phyloP scores from a whole-genome alignment of 2,329 filamentous ascomycete species.

The Botrytis tulipae region DNA sequence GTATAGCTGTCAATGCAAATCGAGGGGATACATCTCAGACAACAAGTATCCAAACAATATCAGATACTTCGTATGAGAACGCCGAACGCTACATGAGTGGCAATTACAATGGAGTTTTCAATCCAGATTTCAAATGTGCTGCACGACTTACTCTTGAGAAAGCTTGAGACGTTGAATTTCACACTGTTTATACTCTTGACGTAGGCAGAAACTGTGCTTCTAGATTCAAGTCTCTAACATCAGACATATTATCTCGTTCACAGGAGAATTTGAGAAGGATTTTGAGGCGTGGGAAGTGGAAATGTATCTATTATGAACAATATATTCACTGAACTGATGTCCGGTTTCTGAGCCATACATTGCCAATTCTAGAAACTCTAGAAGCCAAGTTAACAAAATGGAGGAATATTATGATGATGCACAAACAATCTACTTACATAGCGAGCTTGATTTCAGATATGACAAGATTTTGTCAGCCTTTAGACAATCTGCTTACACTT shows the following conservation, averaged over 20 bases:
- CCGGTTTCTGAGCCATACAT: fast-evolving
- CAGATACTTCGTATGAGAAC: background rate
- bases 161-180: background rate
- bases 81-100: background rate
- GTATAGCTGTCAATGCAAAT: background rate
- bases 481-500: background rate
- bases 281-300: background rate
- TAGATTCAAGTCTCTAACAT: too few species aligned
- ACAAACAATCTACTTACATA: background rate
- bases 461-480: background rate
- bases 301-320: background rate
- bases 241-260: too few species aligned
- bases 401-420: background rate
- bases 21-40: background rate
- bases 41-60: background rate
- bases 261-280: background rate
- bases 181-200: background rate
- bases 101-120: background rate
- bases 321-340: too few species aligned
- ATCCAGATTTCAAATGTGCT: too few species aligned
- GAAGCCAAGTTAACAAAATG: background rate
- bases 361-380: background rate
- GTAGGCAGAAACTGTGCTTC: background rate
- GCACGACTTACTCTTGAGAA: background rate
- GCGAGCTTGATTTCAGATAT: background rate